Percentiles rank a stretch among this genome's conserved stretches.
Evolutionary conservation across 202 grass and related monocot genomes (phyloP).

Genomic region (Panicum virgatum): DNA sequence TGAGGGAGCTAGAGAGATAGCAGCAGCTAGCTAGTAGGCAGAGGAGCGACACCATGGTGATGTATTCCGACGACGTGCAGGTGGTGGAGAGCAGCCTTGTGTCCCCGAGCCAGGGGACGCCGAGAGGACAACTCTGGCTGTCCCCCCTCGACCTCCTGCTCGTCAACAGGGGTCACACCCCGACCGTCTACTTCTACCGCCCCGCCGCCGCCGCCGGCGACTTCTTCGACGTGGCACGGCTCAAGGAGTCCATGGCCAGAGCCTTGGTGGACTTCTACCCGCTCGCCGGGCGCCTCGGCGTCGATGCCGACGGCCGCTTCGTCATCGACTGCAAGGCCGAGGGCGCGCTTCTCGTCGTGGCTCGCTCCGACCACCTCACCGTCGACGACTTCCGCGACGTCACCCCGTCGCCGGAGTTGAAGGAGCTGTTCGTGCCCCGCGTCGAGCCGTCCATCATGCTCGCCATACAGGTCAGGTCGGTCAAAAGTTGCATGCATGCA

Average conservation of each 20-base stretch:
- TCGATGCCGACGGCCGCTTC: background rate
- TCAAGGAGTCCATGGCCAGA: constrained; percentile 3
- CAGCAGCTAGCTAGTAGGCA: too few relatives aligned
- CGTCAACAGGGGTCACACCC: background rate
- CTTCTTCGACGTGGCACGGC: background rate
- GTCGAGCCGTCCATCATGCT: constrained; percentile 1
- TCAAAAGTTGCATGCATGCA: too few relatives aligned
- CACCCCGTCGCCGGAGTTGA: background rate
- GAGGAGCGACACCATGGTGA: too few relatives aligned
- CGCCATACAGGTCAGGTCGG: constrained; percentile 42
- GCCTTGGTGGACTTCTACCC: background rate
- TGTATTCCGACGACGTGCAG: background rate
- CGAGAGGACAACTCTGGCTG: background rate
- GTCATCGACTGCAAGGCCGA: background rate
- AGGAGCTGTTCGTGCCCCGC: background rate
- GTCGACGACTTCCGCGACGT: background rate
- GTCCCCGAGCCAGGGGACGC: background rate
- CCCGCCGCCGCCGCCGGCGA: background rate
- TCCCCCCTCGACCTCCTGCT: background rate
- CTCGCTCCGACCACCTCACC: background rate
- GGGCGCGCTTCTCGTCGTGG: background rate
- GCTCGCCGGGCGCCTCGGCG: background rate
- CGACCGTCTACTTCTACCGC: background rate
- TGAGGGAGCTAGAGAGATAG: too few relatives aligned
- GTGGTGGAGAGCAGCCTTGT: background rate